These are phyloP conservation scores for Cicer pinnatifidum DNA, from an alignment of 306 rosid genomes.

Conservation along the genomic window DNA sequence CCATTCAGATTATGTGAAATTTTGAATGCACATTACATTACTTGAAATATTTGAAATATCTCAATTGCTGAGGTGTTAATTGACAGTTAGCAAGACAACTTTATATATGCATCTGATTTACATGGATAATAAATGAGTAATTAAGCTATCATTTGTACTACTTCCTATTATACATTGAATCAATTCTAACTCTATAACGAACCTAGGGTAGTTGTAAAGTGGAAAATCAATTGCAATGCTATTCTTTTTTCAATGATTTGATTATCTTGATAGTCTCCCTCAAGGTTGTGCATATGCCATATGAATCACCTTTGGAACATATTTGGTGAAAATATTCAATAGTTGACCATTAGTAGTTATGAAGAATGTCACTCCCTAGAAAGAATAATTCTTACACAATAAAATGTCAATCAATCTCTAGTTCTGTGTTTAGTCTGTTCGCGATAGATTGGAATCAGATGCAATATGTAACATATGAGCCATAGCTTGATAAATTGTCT, in stretches of 20 bases:
- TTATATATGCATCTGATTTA: constrained; percentile 9
- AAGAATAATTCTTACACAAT: background rate
- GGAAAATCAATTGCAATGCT: background rate
- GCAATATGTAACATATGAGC: no score
- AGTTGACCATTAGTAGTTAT: background rate
- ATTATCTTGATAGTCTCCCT: background rate
- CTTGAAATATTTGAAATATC: background rate
- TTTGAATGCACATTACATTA: background rate
- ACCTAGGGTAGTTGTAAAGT: background rate
- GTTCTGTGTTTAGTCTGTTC: no score
- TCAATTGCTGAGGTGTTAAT: background rate
- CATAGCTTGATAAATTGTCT: no score
- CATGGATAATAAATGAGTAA: background rate
- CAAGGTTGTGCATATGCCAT: background rate
- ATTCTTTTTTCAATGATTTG: background rate
- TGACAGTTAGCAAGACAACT: constrained; percentile 1
- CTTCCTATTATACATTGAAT: background rate
- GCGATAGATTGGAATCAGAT: no score
- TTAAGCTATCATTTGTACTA: background rate
- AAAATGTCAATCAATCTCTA: background rate
- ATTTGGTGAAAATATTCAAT: background rate
- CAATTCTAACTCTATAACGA: background rate
- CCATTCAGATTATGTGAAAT: background rate
- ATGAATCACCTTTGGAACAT: background rate
- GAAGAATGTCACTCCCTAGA: background rate